Evolutionary conservation across 208 protist species (phyloP).

Genomic region (Leishmania guyanensis): DNA sequence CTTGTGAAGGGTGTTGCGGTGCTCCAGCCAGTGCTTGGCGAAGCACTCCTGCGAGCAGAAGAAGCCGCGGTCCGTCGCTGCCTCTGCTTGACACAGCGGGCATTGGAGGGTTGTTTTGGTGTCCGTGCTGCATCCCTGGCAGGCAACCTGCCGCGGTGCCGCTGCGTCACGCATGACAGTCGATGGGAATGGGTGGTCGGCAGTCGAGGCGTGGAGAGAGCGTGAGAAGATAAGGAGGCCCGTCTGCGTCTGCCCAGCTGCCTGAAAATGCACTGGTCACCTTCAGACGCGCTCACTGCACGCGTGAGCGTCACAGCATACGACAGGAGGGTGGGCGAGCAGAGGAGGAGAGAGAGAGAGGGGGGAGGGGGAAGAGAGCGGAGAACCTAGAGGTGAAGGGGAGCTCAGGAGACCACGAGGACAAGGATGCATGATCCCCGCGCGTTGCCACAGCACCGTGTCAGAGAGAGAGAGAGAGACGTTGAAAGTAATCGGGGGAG

Average conservation of each 20-base stretch:
- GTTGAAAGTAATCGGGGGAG: not conserved
- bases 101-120: slow-evolving; percentile 71
- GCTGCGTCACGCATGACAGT: not conserved
- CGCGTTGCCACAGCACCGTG: not conserved
- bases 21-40: slow-evolving; percentile 71
- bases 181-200: not conserved
- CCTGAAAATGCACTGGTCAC: not conserved
- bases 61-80: slow-evolving; percentile 58
- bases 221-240: not conserved
- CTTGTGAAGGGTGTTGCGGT: slow-evolving; percentile 76
- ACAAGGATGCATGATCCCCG: not conserved
- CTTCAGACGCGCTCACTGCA: no score
- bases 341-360: not conserved
- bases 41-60: slow-evolving; percentile 89
- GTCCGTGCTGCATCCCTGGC: slow-evolving; percentile 59
- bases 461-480: not conserved
- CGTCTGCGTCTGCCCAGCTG: not conserved
- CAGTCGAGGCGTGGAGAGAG: not conserved
- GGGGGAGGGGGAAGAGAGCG: not conserved
- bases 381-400: not conserved
- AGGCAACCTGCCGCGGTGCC: slow-evolving; percentile 18
- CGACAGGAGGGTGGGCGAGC: not conserved
- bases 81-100: slow-evolving; percentile 83
- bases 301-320: no score
- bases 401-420: not conserved